These are phyloP conservation scores for Fusarium duplospermum DNA, from an alignment of 2,329 filamentous ascomycete genomes.

Conservation along the genomic window DNA sequence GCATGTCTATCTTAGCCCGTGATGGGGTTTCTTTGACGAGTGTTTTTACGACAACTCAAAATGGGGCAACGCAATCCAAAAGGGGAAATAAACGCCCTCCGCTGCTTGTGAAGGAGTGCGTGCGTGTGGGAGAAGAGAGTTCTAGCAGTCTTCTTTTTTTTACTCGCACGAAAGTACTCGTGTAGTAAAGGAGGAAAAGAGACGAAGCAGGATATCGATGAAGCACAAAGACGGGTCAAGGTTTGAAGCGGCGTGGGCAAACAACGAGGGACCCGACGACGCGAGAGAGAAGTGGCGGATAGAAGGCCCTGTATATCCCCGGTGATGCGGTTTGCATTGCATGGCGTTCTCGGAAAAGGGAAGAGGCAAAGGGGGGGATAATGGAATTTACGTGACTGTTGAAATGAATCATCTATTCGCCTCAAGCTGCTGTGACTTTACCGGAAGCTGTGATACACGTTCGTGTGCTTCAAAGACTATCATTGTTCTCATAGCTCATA, in stretches of 20 bases:
- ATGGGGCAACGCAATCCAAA: constrained; percentile 37
- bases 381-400: constrained; percentile 48
- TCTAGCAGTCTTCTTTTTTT: background rate
- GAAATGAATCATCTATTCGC: constrained; percentile 44
- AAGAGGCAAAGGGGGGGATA: constrained; percentile 46
- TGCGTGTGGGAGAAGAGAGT: background rate
- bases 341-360: constrained; percentile 52
- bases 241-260: constrained; percentile 35
- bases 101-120: constrained; percentile 28
- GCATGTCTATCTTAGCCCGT: background rate
- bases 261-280: constrained; percentile 23
- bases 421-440: constrained; percentile 11
- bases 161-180: background rate
- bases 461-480: constrained; percentile 3
- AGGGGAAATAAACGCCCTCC: constrained; percentile 28
- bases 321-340: constrained; percentile 55
- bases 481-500: constrained; percentile 34
- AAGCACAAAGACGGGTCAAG: constrained; percentile 14
- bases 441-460: background rate
- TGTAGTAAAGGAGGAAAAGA: background rate
- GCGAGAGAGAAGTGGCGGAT: constrained; percentile 27
- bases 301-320: constrained; percentile 45
- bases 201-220: constrained; percentile 26
- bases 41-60: constrained; percentile 38
- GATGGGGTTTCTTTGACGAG: constrained; percentile 27